Evolutionary conservation across 1,284 basidiomycete species (phyloP).

Genomic region (Apiotrichum gracile): DNA sequence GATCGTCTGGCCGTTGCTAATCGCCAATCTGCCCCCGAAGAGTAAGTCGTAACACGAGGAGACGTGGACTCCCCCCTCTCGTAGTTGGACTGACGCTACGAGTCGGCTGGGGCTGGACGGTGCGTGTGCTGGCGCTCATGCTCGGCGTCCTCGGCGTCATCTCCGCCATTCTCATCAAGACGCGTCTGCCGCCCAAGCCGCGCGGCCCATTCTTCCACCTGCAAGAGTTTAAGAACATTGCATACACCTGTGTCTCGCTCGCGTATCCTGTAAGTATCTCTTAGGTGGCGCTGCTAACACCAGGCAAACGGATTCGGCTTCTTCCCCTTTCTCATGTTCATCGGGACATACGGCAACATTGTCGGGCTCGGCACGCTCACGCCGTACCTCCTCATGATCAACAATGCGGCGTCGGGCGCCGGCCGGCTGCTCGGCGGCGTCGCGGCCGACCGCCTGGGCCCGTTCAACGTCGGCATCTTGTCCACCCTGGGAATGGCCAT

Average conservation of each 20-base stretch:
- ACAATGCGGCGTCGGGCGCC: background rate
- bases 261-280: conserved; percentile 10
- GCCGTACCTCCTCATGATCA: conserved; percentile 27
- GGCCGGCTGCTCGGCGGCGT: conserved; percentile 3
- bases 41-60: too few relatives aligned
- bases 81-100: conserved; percentile 14
- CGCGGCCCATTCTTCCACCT: conserved; percentile 33
- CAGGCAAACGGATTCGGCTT: conserved; percentile 23
- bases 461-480: conserved; percentile 14
- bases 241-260: conserved; percentile 24
- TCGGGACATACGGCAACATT: conserved; percentile 26
- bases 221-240: conserved; percentile 26
- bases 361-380: conserved; percentile 22
- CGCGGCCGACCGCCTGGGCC: conserved; percentile 11
- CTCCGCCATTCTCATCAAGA: conserved; percentile 28
- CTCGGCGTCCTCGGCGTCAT: conserved; percentile 17
- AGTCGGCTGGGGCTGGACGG: conserved; percentile 34
- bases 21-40: conserved; percentile 23
- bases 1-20: conserved; percentile 30
- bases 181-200: conserved; percentile 33
- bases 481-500: conserved; percentile 4
- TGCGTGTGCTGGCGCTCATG: conserved; percentile 32
- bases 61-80: too few relatives aligned
- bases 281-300: background rate
- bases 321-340: conserved; percentile 27